Conservation (phyloP, 2,329 filamentous ascomycete species). For the Sclerotinia subarctica region DNA sequence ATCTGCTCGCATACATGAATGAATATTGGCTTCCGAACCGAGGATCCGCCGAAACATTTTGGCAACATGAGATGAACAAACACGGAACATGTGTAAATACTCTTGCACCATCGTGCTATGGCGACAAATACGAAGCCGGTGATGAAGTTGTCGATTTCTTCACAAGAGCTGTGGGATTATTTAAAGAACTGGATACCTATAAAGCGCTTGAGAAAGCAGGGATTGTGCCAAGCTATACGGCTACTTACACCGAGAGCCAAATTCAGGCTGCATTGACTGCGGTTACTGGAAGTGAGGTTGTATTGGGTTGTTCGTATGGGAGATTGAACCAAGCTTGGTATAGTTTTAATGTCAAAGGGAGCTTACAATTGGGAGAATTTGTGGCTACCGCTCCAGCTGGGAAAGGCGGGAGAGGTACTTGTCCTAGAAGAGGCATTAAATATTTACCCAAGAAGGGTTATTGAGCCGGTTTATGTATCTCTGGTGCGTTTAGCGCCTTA, state of each 20-base stretch:
- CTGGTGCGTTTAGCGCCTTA: neutral
- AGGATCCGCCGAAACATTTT: conserved; percentile 50
- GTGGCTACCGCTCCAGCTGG: conserved; percentile 25
- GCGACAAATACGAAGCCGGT: conserved; percentile 50
- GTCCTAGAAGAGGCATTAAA: conserved; percentile 24
- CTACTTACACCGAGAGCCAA: conserved; percentile 43
- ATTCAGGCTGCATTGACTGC: conserved; percentile 44
- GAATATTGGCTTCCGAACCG: conserved; percentile 67
- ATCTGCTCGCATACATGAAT: conserved; percentile 56
- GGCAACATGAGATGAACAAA: conserved; percentile 69
- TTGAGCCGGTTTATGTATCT: neutral
- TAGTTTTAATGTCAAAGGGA: conserved; percentile 27
- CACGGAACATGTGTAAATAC: conserved; percentile 72
- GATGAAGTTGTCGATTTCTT: conserved; percentile 69
- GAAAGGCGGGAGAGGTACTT: conserved; percentile 23
- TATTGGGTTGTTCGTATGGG: conserved; percentile 45
- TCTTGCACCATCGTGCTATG: conserved; percentile 64
- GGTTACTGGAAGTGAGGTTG: conserved; percentile 46
- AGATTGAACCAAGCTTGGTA: conserved; percentile 52
- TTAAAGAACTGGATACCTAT: conserved; percentile 45
- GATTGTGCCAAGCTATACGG: conserved; percentile 47
- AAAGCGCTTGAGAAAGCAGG: conserved; percentile 48
- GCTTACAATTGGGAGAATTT: conserved; percentile 26
- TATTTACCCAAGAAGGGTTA: conserved; percentile 25
- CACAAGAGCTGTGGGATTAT: conserved; percentile 59